These are phyloP conservation scores for Tuber aestivum DNA, from an alignment of 495 filamentous ascomycete species.

Conservation along the genomic window DNA sequence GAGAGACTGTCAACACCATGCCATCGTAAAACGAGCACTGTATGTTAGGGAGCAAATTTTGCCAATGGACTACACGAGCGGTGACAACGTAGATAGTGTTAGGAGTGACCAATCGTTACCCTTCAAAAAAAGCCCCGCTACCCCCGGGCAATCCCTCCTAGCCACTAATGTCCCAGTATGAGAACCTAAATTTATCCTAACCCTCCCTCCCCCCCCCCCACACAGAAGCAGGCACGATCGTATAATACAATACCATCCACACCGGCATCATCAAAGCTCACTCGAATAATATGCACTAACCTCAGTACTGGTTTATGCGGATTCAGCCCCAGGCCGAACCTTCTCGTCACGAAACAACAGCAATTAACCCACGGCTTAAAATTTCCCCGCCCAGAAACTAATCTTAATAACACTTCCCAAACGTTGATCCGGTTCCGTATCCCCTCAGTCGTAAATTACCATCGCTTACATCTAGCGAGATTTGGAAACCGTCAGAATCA, in stretches of 20 bases:
- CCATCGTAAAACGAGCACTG: not conserved
- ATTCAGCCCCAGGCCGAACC: not conserved
- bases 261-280: not conserved
- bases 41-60: not conserved
- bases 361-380: not conserved
- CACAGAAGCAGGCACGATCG: not conserved
- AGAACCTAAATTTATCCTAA: not conserved
- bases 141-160: not conserved
- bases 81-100: not conserved
- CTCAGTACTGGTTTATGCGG: not conserved
- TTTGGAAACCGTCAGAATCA: not conserved
- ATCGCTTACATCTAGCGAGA: not conserved
- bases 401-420: not conserved
- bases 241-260: too few relatives aligned
- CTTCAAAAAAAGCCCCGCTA: too few relatives aligned
- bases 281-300: not conserved
- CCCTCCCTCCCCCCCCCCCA: not conserved
- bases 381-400: not conserved
- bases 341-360: not conserved
- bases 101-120: not conserved
- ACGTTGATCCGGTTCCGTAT: not conserved
- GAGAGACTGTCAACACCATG: not conserved
- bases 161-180: not conserved
- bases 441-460: not conserved
- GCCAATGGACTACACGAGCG: not conserved